A percentile compares a stretch with the other conserved stretches of the same genome.
These are phyloP conservation scores for Chenopodium berlandieri DNA, from an alignment of 148 eudicot species.

Conservation along the genomic window DNA sequence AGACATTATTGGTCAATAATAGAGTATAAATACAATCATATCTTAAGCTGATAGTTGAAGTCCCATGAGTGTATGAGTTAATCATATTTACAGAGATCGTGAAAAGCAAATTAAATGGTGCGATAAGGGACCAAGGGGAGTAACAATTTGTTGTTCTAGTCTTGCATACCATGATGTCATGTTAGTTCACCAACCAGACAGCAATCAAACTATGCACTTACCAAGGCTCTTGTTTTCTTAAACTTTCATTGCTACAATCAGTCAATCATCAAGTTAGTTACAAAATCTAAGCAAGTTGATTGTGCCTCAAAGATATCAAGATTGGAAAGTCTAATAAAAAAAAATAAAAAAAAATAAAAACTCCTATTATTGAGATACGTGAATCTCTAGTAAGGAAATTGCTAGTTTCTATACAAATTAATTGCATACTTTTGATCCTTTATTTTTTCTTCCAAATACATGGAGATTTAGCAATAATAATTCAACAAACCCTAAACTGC, in stretches of 20 bases:
- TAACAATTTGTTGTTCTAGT: too few relatives aligned
- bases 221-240: slow-evolving; percentile 6
- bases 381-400: slow-evolving; percentile 8
- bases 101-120: too few relatives aligned
- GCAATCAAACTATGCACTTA: neutral
- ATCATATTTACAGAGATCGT: too few relatives aligned
- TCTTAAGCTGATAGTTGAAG: too few relatives aligned
- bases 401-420: slow-evolving; percentile 18
- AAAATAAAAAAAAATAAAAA: too few relatives aligned
- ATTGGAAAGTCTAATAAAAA: neutral
- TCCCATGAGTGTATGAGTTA: too few relatives aligned
- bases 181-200: slow-evolving; percentile 14
- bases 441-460: neutral
- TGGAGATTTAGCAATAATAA: neutral
- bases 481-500: slow-evolving; percentile 8
- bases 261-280: neutral
- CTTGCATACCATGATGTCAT: neutral
- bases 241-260: neutral
- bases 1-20: too few relatives aligned
- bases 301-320: neutral
- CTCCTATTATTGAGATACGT: slow-evolving; percentile 9
- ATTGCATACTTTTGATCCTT: neutral
- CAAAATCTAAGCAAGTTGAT: neutral
- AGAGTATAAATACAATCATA: too few relatives aligned
- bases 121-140: too few relatives aligned